A percentile compares a stretch with the other conserved stretches of the same genome.
phyloP scores from a whole-genome alignment of 202 grass and related monocot genomes.

The Bolboschoenoplectus hybrid region DNA sequence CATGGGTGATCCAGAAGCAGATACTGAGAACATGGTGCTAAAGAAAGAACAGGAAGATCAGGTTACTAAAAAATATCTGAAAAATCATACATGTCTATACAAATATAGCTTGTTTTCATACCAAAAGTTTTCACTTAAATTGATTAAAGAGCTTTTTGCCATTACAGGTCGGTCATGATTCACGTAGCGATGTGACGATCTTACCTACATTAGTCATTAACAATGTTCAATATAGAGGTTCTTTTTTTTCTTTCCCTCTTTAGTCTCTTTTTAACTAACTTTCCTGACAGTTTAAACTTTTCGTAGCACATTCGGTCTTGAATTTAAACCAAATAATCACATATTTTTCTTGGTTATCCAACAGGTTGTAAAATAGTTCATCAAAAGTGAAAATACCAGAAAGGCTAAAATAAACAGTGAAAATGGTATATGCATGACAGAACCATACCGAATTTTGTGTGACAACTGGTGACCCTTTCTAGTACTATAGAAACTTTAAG shows the following conservation, averaged over 20 bases:
- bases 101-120: neutral
- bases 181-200: slow-evolving; percentile 75
- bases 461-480: neutral
- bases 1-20: slow-evolving; percentile 81
- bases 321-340: neutral
- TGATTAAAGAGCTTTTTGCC: neutral
- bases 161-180: slow-evolving; percentile 65
- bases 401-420: neutral
- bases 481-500: neutral
- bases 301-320: neutral
- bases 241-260: neutral
- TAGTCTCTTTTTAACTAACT: neutral
- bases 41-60: slow-evolving; percentile 77
- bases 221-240: slow-evolving; percentile 93
- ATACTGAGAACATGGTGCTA: slow-evolving; percentile 76
- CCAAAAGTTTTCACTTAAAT: neutral
- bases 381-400: neutral
- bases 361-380: neutral
- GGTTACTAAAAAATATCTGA: slow-evolving; percentile 30
- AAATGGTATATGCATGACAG: neutral
- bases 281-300: neutral
- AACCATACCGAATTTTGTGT: slow-evolving; percentile 20
- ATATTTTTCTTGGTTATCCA: neutral
- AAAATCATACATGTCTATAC: neutral
- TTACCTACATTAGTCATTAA: slow-evolving; percentile 90